Evolutionary conservation across 148 eudicot genomes (phyloP).

Genomic region (Oxyria digyna): DNA sequence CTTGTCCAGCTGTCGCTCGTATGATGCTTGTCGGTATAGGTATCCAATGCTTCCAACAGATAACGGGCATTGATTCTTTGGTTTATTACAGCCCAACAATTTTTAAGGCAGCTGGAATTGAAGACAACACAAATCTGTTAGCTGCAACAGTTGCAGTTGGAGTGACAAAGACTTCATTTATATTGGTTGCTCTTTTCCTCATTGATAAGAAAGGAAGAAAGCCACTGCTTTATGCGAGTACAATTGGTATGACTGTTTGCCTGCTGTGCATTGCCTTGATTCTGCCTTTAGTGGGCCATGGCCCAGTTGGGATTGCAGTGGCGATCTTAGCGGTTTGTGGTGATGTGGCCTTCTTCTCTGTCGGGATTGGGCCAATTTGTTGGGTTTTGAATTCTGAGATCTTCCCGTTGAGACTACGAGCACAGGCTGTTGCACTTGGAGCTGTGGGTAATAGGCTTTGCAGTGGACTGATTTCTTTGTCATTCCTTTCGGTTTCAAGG

Average conservation of each 20-base stretch:
- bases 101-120: conserved; percentile 58
- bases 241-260: conserved; percentile 73
- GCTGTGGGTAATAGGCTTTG: conserved; percentile 76
- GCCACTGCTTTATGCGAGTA: conserved; percentile 76
- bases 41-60: conserved; percentile 77
- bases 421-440: conserved; percentile 79
- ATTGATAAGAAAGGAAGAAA: conserved; percentile 64
- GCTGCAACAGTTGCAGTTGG: conserved; percentile 82
- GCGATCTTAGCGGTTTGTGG: conserved; percentile 63
- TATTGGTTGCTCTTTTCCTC: conserved; percentile 59
- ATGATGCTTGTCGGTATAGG: conserved; percentile 80
- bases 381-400: conserved; percentile 84
- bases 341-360: conserved; percentile 82
- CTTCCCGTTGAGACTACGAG: conserved; percentile 73
- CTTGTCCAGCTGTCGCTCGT: conserved; percentile 44
- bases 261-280: conserved; percentile 50
- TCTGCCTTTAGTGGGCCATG: conserved; percentile 31
- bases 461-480: conserved; percentile 72
- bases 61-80: conserved; percentile 74
- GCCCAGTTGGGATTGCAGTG: conserved; percentile 33
- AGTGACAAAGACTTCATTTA: conserved; percentile 53
- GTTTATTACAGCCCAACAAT: conserved; percentile 80
- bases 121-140: conserved; percentile 29
- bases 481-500: conserved; percentile 48
- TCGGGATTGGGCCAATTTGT: conserved; percentile 80